Percentiles rank a stretch among this genome's conserved stretches.
Evolutionary conservation across 305 asterid species (phyloP).

Genomic region (Fraxinus platypoda): DNA sequence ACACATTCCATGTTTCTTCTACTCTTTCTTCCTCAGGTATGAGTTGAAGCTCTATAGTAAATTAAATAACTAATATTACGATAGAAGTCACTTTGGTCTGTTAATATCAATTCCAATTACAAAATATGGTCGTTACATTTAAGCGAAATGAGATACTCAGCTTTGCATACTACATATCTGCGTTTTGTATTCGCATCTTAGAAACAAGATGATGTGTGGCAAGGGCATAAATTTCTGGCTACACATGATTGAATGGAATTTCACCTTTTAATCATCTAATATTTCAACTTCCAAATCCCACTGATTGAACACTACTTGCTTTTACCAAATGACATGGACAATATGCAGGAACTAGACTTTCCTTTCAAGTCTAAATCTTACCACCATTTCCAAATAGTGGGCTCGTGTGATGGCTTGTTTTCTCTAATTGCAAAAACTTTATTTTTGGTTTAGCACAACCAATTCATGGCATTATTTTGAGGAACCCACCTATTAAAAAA

Average conservation of each 20-base stretch:
- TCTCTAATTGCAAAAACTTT: not conserved
- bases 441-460: not conserved
- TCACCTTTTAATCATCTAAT: too few species aligned
- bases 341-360: conserved; percentile 12
- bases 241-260: too few species aligned
- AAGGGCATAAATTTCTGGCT: too few species aligned
- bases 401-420: conserved; percentile 26
- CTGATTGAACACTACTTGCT: conserved; percentile 8
- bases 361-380: conserved; percentile 14
- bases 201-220: too few species aligned
- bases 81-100: not conserved
- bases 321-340: not conserved
- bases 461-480: conserved; percentile 2
- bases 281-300: too few species aligned
- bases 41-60: not conserved
- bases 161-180: too few species aligned
- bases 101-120: too few species aligned
- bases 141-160: too few species aligned
- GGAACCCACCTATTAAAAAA: conserved; percentile 14
- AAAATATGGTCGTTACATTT: too few species aligned
- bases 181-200: too few species aligned
- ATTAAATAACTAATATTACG: too few species aligned
- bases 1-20: not conserved
- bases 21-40: not conserved
- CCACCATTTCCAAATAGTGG: conserved; percentile 18